These are phyloP conservation scores for Polyplosphaeria fusca DNA, from an alignment of 495 filamentous ascomycete genomes.

Conservation along the genomic window DNA sequence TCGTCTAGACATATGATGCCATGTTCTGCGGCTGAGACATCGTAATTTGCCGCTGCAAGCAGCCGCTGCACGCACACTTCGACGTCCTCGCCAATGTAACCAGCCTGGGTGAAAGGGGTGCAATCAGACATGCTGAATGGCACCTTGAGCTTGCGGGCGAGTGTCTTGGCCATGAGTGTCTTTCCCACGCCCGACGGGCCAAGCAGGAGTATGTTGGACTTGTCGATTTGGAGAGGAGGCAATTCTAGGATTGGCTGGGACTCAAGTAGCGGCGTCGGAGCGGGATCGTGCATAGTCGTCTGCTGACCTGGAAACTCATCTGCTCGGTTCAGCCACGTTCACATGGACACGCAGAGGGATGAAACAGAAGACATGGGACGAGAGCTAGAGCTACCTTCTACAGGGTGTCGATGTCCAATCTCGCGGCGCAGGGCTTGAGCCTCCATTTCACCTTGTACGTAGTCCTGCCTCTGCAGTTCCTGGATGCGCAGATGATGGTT, in stretches of 20 bases:
- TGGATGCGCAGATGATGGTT: conserved; percentile 92
- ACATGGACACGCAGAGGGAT: neutral
- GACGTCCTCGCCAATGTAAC: conserved; percentile 95
- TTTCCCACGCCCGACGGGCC: conserved; percentile 96
- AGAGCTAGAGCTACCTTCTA: conserved; percentile 51
- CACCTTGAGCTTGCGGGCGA: conserved; percentile 77
- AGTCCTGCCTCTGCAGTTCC: conserved; percentile 69
- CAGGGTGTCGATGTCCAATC: conserved; percentile 43
- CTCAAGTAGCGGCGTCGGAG: conserved; percentile 32
- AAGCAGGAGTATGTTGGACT: conserved; percentile 90
- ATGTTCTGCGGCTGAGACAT: conserved; percentile 77
- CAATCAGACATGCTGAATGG: conserved; percentile 98
- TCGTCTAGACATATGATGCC: conserved; percentile 96
- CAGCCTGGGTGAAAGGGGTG: conserved; percentile 93
- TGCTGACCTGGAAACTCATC: conserved; percentile 80
- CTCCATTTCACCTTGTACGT: conserved; percentile 67
- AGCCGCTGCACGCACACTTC: conserved; percentile 89
- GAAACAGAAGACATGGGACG: neutral
- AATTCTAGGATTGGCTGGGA: conserved; percentile 48
- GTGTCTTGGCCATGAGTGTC: conserved; percentile 86
- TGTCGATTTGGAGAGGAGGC: conserved; percentile 77
- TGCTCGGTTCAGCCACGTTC: conserved; percentile 38
- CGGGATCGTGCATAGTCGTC: conserved; percentile 46
- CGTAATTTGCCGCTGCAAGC: conserved; percentile 85
- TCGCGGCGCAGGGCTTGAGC: conserved; percentile 51